phyloP scores from a whole-genome alignment of 257 asterid species.

The Salvia hispanica region DNA sequence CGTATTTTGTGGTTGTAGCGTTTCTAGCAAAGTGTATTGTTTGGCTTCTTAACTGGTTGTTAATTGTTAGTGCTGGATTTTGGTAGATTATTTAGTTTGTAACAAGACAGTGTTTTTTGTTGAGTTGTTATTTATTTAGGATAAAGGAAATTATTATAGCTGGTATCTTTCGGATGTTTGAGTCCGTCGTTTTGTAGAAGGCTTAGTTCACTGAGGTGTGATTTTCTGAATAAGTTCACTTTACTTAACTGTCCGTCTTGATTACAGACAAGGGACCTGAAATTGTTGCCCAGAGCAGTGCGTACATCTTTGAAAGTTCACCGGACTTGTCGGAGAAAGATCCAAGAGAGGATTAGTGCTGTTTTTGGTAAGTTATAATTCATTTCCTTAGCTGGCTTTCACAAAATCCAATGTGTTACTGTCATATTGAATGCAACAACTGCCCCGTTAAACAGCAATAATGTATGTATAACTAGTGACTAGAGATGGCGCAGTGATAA shows the following conservation, averaged over 20 bases:
- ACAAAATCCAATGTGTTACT: not conserved
- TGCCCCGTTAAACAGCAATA: not conserved
- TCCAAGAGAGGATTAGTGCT: conserved; percentile 77
- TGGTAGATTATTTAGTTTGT: conserved; percentile 4
- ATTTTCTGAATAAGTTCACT: conserved; percentile 10
- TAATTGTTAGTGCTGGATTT: not conserved
- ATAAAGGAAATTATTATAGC: conserved; percentile 10
- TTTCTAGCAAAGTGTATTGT: not conserved
- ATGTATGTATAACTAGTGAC: conserved; percentile 1
- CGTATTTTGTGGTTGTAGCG: not conserved
- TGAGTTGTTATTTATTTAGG: not conserved
- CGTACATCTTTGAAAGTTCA: conserved; percentile 59
- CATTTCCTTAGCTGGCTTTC: not conserved
- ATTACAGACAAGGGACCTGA: conserved; percentile 78
- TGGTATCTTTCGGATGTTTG: not conserved
- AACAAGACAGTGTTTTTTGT: not conserved
- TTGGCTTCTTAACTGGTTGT: not conserved
- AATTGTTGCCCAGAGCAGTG: conserved; percentile 60
- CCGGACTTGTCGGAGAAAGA: conserved; percentile 74
- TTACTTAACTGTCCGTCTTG: conserved; percentile 27
- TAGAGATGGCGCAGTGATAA: conserved; percentile 1
- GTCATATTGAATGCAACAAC: conserved; percentile 6
- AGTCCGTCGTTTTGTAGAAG: not conserved
- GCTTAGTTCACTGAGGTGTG: not conserved
- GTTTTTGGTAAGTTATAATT: conserved; percentile 54